Evolutionary conservation across 345 rosid genomes (phyloP), one percentile per base, ranked within the genome.

Genomic region (Crucihimalaya himalaica): DNA sequence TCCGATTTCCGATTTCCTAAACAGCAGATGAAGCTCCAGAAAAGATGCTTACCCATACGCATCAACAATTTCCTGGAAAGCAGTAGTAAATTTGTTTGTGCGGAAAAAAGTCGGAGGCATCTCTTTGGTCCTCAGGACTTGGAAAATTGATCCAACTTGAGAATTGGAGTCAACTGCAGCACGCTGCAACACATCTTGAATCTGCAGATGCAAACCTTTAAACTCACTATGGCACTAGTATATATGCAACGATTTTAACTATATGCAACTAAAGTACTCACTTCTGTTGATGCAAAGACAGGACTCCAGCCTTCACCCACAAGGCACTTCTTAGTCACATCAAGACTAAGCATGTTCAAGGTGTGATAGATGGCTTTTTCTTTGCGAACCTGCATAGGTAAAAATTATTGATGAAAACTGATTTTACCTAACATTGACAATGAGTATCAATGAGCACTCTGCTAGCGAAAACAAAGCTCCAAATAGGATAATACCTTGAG

Each of bases 251-350:
- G 1, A 32, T 31, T 51, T 42, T 28, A 43, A 23, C 5, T 42
- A 61, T 23, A 40, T 60, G 63, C 9, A 58, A 39, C 23, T 13
- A 72, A 29, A 45, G 61, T 60, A 66, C 70, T 59, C 78, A 92
- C 97, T 89, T 90, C 91, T 57, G 91, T 86, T 42, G 89, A 67
- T 67, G 96, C 97, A 81, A 90, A 90, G 69, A 95, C 86, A 61
- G 97, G 98, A 79, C 96, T 87, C 98, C 99, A 95, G 19, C 96
- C 97, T 79, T 95, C 99, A 73, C 84, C 96, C 40, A 86, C 99
- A 73, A 95, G 94, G 77, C 99, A 92, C 72, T 88, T 95, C 76
- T 92, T 95, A 40, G 97, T 88, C 79, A 92, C 98, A 74, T 95
- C 98, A 72, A 95, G 90, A 77, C 98, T 95, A 59, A 95, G 99